These are phyloP conservation scores for Aethionema arabicum DNA, from an alignment of 345 rosid genomes.

Conservation along the genomic window DNA sequence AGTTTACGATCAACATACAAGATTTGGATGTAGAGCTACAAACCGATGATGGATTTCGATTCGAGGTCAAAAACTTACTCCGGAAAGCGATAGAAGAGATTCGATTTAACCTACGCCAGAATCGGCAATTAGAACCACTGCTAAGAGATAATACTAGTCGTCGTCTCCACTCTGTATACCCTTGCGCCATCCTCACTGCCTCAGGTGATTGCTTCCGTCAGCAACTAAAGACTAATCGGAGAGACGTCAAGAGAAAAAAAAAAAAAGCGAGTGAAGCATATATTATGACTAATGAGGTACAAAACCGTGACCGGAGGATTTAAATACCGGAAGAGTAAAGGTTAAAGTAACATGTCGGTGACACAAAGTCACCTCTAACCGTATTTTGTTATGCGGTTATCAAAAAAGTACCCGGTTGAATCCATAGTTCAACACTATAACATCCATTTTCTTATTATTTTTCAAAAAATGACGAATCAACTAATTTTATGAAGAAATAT, in stretches of 20 bases:
- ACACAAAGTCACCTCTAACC: not conserved
- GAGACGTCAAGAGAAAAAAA: not conserved
- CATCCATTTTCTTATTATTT: too few relatives aligned
- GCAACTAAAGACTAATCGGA: too few relatives aligned
- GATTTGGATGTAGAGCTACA: slow-evolving; percentile 50
- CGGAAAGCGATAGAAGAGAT: too few relatives aligned
- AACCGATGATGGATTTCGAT: slow-evolving; percentile 58
- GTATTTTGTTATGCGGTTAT: too few relatives aligned
- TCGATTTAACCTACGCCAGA: too few relatives aligned
- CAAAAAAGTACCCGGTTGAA: too few relatives aligned
- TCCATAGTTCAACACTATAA: too few relatives aligned
- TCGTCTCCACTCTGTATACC: slow-evolving; percentile 35
- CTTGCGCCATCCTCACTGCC: slow-evolving; percentile 26
- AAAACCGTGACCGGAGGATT: not conserved
- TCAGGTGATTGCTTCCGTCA: not conserved
- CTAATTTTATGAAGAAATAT: too few relatives aligned
- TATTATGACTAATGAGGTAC: too few relatives aligned
- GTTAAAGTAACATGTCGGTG: not conserved
- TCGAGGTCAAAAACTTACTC: slow-evolving; percentile 50
- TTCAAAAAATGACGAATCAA: too few relatives aligned
- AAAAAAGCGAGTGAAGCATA: not conserved
- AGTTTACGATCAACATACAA: slow-evolving; percentile 47
- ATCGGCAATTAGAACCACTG: slow-evolving; percentile 51
- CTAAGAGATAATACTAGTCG: slow-evolving; percentile 50
- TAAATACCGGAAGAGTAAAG: not conserved